phyloP scores from a whole-genome alignment of 2,329 filamentous ascomycete species.

The Rhytidhysteron rufulum region DNA sequence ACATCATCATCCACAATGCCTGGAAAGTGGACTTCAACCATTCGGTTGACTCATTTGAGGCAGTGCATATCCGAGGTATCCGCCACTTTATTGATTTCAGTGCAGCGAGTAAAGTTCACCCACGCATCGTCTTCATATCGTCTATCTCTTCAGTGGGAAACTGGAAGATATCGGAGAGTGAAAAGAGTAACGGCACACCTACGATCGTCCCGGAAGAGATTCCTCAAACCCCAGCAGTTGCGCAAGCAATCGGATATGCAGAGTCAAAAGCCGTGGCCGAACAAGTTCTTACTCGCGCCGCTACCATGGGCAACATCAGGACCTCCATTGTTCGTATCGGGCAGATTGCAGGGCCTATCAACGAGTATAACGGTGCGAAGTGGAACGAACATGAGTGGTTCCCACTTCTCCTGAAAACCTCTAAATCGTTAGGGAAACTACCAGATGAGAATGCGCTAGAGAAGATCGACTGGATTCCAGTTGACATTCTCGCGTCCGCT shows the following conservation, averaged over 20 bases:
- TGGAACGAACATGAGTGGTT: constrained; percentile 12
- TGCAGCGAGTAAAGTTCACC: neutral
- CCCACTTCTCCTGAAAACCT: constrained; percentile 9
- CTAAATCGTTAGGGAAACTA: constrained; percentile 5
- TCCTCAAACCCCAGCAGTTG: constrained; percentile 1
- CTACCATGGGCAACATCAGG: constrained; percentile 13
- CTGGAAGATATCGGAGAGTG: too few species aligned
- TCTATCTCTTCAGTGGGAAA: constrained; percentile 6
- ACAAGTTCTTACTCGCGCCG: constrained; percentile 41
- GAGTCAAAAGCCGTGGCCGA: constrained; percentile 48
- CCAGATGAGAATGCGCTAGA: constrained; percentile 1
- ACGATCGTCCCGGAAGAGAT: neutral
- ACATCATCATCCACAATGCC: constrained; percentile 55
- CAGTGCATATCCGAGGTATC: constrained; percentile 4
- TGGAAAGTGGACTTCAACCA: constrained; percentile 61
- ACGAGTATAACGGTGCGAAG: constrained; percentile 5
- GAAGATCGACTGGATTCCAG: constrained; percentile 11
- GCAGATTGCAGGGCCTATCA: constrained; percentile 34
- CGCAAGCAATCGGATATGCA: constrained; percentile 2
- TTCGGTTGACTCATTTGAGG: constrained; percentile 48
- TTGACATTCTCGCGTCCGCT: constrained; percentile 7
- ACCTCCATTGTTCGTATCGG: constrained; percentile 22
- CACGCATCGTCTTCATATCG: constrained; percentile 9
- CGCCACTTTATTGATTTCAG: constrained; percentile 4
- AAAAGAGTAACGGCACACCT: too few species aligned